These are phyloP conservation scores for Vairimorpha ceranae DNA, from an alignment of 371 early-diverging fungal species.

Conservation along the genomic window DNA sequence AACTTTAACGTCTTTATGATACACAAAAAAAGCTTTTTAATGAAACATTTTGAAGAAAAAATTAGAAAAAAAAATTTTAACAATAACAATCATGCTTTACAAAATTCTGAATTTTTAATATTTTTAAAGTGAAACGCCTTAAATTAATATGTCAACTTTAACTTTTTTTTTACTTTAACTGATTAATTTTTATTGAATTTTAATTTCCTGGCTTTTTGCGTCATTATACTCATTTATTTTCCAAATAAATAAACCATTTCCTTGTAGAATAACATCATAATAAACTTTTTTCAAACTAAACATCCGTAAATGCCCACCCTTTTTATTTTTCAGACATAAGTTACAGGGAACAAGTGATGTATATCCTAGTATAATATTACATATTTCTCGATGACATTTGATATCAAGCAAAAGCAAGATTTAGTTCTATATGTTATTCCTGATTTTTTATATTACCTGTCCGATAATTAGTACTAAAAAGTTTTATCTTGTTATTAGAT, in stretches of 20 bases:
- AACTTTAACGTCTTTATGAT: no score
- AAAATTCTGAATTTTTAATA: no score
- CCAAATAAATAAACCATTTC: neutral
- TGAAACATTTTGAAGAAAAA: no score
- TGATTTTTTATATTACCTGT: constrained; percentile 4
- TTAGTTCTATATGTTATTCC: constrained; percentile 13
- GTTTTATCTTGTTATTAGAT: constrained; percentile 10
- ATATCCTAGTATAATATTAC: constrained; percentile 84
- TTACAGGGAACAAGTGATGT: constrained; percentile 84
- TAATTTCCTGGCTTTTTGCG: neutral
- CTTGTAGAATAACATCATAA: neutral
- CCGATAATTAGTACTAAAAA: constrained; percentile 12
- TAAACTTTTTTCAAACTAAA: constrained; percentile 66
- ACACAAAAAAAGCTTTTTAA: no score
- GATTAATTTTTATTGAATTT: neutral
- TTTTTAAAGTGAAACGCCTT: neutral
- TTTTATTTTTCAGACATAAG: constrained; percentile 76
- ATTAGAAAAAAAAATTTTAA: no score
- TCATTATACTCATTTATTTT: neutral
- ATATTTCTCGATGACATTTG: neutral
- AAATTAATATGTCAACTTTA: neutral
- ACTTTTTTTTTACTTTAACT: neutral
- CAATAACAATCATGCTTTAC: no score
- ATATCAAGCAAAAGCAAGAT: constrained; percentile 28
- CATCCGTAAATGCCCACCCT: constrained; percentile 95